phyloP scores from a whole-genome alignment of 1,139 yeast species.

The Candida buenavistaensis region DNA sequence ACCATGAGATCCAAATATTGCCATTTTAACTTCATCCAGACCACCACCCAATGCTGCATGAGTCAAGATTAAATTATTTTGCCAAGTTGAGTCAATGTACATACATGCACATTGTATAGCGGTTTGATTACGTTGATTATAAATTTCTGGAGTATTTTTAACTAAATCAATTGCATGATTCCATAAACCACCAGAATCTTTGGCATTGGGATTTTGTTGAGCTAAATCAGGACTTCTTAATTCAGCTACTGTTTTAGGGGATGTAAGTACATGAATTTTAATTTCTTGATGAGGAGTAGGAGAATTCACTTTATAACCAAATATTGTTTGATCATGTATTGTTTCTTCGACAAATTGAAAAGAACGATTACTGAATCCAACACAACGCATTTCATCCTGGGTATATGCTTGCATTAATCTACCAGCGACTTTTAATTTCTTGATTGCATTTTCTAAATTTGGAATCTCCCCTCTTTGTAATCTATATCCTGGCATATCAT shows the following conservation, averaged over 20 bases:
- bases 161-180: conserved; percentile 78
- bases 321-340: conserved; percentile 28
- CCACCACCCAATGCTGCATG: conserved; percentile 98
- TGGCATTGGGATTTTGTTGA: conserved; percentile 79
- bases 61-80: conserved; percentile 64
- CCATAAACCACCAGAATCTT: conserved; percentile 72
- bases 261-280: conserved; percentile 71
- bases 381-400: conserved; percentile 81
- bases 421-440: conserved; percentile 80
- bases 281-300: conserved; percentile 59
- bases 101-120: conserved; percentile 83
- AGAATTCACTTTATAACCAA: conserved; percentile 35
- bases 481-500: conserved; percentile 70
- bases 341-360: conserved; percentile 77
- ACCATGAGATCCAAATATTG: conserved; percentile 94
- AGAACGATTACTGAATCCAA: conserved; percentile 77
- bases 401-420: conserved; percentile 93
- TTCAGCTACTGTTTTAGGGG: conserved; percentile 66
- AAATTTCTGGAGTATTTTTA: conserved; percentile 32
- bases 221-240: conserved; percentile 79
- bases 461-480: conserved; percentile 59
- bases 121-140: conserved; percentile 20
- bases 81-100: conserved; percentile 85
- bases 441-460: conserved; percentile 70
- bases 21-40: conserved; percentile 63